Evolutionary conservation across 2,329 filamentous ascomycete species (phyloP).

Genomic region (Pseudocercospora fuligena): DNA sequence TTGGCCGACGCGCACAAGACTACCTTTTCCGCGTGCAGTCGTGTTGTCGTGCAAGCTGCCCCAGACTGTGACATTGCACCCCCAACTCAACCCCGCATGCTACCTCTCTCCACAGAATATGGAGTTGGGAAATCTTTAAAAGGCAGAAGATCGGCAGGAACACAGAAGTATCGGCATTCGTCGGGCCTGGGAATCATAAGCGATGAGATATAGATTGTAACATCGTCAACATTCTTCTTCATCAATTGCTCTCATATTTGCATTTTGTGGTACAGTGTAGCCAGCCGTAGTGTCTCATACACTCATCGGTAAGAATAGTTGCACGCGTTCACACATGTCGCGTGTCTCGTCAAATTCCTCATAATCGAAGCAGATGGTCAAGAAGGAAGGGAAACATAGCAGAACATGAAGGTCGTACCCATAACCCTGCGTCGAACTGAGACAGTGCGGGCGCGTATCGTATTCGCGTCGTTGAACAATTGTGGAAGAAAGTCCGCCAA

Average conservation of each 20-base stretch:
- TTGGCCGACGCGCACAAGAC: neutral
- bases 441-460: neutral
- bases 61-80: conserved; percentile 10
- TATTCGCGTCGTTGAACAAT: neutral
- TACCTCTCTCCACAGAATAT: conserved; percentile 9
- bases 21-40: neutral
- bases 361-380: conserved; percentile 2
- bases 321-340: neutral
- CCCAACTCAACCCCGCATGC: conserved; percentile 18
- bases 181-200: neutral
- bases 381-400: neutral
- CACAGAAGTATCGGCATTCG: neutral
- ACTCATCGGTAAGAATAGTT: conserved; percentile 12
- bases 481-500: neutral
- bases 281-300: conserved; percentile 13
- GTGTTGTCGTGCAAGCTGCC: neutral
- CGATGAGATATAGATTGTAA: neutral
- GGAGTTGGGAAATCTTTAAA: neutral
- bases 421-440: neutral
- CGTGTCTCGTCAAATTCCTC: conserved; percentile 2
- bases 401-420: neutral
- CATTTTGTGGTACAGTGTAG: conserved; percentile 11
- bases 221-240: neutral
- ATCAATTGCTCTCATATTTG: conserved; percentile 16
- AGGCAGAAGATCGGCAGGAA: conserved; percentile 11